Conservation (phyloP, 2,329 filamentous ascomycete genomes). For the Epicoccum nigrum region DNA sequence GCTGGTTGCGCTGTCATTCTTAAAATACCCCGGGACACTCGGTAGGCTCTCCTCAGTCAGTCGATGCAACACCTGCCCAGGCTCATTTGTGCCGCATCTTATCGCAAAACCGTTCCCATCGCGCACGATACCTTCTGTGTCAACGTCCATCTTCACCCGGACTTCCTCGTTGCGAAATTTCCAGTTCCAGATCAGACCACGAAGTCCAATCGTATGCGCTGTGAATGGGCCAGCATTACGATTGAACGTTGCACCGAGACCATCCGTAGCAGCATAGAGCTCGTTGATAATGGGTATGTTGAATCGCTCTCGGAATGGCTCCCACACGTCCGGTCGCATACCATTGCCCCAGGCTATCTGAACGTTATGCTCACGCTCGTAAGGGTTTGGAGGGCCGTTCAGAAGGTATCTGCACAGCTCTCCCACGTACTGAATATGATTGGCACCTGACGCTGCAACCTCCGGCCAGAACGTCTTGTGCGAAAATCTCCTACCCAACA, state of each 20-base stretch:
- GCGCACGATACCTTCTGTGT: constrained; percentile 47
- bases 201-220: constrained; percentile 39
- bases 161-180: constrained; percentile 36
- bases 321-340: constrained; percentile 52
- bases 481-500: constrained; percentile 40
- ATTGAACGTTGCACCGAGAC: constrained; percentile 43
- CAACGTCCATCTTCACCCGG: constrained; percentile 47
- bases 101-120: constrained; percentile 45
- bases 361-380: constrained; percentile 42
- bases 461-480: constrained; percentile 49
- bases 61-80: constrained; percentile 44
- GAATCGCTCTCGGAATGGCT: constrained; percentile 48
- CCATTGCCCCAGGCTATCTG: constrained; percentile 49
- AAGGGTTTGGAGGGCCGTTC: constrained; percentile 40
- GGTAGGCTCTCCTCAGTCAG: constrained; percentile 37
- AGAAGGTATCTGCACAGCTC: constrained; percentile 47
- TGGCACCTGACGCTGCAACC: constrained; percentile 38
- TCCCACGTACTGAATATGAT: constrained; percentile 47
- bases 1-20: constrained; percentile 42
- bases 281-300: constrained; percentile 49
- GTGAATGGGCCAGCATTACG: constrained; percentile 44
- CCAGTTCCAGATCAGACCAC: constrained; percentile 46
- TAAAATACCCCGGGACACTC: constrained; percentile 39
- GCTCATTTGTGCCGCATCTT: constrained; percentile 38
- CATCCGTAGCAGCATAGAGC: constrained; percentile 50